A percentile compares a stretch with the other conserved stretches of the same genome.
Evolutionary conservation across 2,329 filamentous ascomycete species (phyloP).

Genomic region (Scedosporium apiospermum): DNA sequence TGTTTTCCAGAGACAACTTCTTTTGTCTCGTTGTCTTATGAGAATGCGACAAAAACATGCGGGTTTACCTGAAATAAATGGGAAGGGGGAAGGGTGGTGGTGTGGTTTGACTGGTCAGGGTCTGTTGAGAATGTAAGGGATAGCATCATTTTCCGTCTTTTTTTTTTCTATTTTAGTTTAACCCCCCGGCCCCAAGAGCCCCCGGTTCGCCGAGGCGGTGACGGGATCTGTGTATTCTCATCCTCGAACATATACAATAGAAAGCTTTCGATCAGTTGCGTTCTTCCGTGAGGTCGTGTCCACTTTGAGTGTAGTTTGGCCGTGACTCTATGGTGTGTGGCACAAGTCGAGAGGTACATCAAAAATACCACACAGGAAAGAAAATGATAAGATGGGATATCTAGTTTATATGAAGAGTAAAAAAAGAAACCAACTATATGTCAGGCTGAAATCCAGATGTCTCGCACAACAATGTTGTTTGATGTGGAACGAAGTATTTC

Average conservation of each 20-base stretch:
- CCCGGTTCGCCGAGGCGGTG: not conserved
- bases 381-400: not conserved
- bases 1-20: not conserved
- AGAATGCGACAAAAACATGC: not conserved
- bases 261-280: not conserved
- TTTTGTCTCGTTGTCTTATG: not conserved
- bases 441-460: not conserved
- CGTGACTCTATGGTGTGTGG: too few relatives aligned
- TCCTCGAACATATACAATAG: conserved; percentile 2
- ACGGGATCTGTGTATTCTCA: not conserved
- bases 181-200: not conserved
- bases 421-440: not conserved
- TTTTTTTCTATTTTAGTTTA: too few relatives aligned
- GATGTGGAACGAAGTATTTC: not conserved
- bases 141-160: not conserved
- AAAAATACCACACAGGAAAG: not conserved
- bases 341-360: too few relatives aligned
- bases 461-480: not conserved
- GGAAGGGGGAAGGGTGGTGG: not conserved
- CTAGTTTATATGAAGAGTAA: not conserved
- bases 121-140: not conserved
- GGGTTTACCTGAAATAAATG: not conserved
- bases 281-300: not conserved
- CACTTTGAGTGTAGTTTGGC: not conserved
- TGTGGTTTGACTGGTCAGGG: not conserved